Base-by-base conservation (phyloP, 352 stramenopile species). In the Pythium sp. region DNA sequence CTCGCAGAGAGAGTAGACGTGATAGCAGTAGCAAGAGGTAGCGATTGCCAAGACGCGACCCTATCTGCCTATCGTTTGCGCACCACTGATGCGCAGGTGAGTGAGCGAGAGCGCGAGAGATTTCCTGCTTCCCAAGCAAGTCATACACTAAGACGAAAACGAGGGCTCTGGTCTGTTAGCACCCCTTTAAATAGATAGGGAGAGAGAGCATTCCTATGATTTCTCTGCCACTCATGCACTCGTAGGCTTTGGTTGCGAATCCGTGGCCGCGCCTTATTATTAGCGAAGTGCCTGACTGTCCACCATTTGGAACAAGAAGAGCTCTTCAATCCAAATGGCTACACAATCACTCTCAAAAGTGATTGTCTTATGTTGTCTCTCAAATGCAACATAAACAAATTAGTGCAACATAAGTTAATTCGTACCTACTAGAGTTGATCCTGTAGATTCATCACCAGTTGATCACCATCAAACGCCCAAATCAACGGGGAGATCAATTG, bases 401-500 rank as follows among this genome's bases (percentile, higher is more conserved):
- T 32, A 32, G 30, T 32, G 30, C 30, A 32, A 32, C 30, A 32
- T 32, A 32, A 32, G 3, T 0, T 4, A 32, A 3, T 6, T 6
- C 30, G 38, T 46, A 46, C 14, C 38, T 46, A 46, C 14, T 18
- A 0, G 38, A 18, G 38, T 2, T 46, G 12, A 0, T 46, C 4
- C 12, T 46, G 38, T 46, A 46, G 5, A 11, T 9, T 22, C 5
- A 8, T 11, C 5, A 6, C 43, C 43, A 51, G 28, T 57, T 62
- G 56, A 62, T 62, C 56, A 49, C 56, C 56, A 62, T 62, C 56
- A 60, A 43, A 30, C 53, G 7, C 32, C 32, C 14, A 18, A 46
- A 46, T 46, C 38, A 46, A 46, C 38, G 5, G 18, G 18, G 43
- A 43, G 54, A 43, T 59, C 28, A n/a, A 59, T 24, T 20, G 15